A percentile compares a stretch with the other conserved stretches of the same genome.
phyloP scores from a whole-genome alignment of 2,329 filamentous ascomycete species.

The Spiromastix sp. region DNA sequence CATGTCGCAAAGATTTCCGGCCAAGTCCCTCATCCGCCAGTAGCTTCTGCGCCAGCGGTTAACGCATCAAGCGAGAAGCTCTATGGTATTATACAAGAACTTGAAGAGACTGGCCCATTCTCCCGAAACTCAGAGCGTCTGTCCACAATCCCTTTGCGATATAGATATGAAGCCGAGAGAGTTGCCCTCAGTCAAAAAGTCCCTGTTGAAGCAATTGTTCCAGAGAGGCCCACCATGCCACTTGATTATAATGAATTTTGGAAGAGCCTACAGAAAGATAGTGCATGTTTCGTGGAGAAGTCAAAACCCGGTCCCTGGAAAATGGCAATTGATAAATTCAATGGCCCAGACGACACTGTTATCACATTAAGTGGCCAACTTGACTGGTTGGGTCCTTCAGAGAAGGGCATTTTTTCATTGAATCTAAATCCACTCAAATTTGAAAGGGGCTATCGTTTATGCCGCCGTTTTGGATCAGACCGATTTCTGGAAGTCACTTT shows the following conservation, averaged over 20 bases:
- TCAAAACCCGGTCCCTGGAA: conserved; percentile 24
- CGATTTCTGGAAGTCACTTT: conserved; percentile 34
- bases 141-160: conserved; percentile 21
- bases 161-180: conserved; percentile 29
- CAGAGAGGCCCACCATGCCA: conserved; percentile 8
- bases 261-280: conserved; percentile 19
- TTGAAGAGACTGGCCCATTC: conserved; percentile 28
- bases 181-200: conserved; percentile 22
- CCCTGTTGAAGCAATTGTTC: conserved; percentile 19
- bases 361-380: conserved; percentile 32
- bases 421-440: conserved; percentile 31
- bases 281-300: conserved; percentile 20
- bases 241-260: conserved; percentile 22
- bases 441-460: conserved; percentile 35
- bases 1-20: too few relatives aligned
- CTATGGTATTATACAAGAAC: conserved; percentile 17
- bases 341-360: conserved; percentile 21
- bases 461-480: conserved; percentile 37
- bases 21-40: too few relatives aligned
- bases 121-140: conserved; percentile 18
- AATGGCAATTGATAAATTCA: conserved; percentile 21
- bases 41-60: too few relatives aligned
- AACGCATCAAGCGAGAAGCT: too few relatives aligned
- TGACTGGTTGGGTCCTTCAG: conserved; percentile 24
- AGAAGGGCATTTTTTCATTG: conserved; percentile 28